Conservation (phyloP, 306 rosid species). For the Pyrus betulifolia region DNA sequence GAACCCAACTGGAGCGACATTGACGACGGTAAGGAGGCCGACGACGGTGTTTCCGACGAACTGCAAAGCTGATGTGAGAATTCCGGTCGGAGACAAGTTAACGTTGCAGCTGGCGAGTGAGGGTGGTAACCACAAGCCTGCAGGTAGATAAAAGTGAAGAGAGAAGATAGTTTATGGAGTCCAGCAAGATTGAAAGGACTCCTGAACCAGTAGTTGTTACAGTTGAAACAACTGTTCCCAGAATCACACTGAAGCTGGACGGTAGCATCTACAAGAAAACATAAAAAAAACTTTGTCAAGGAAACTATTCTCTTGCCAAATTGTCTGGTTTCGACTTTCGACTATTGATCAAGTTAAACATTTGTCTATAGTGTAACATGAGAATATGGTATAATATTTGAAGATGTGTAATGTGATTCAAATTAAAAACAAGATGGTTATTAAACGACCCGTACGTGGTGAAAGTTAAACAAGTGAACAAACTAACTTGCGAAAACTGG, state of each 20-base stretch:
- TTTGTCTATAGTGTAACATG: no score
- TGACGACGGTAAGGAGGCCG: slow-evolving; percentile 12
- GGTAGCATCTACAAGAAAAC: slow-evolving; percentile 5
- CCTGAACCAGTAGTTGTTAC: slow-evolving; percentile 16
- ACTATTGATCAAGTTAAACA: no score
- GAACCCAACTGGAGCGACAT: slow-evolving; percentile 10
- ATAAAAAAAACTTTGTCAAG: not conserved
- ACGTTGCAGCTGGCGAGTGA: slow-evolving; percentile 24
- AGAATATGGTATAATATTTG: no score
- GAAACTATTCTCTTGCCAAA: no score
- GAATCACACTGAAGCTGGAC: slow-evolving; percentile 22
- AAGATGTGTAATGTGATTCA: no score
- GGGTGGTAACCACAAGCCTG: slow-evolving; percentile 16
- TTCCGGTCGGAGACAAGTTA: slow-evolving; percentile 10
- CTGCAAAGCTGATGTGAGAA: not conserved
- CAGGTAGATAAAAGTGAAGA: slow-evolving; percentile 5
- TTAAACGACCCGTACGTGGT: not conserved
- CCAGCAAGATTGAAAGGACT: not conserved
- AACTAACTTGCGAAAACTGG: slow-evolving; percentile 22
- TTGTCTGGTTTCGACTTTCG: no score
- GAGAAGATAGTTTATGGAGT: slow-evolving; percentile 12
- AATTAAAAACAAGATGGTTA: no score
- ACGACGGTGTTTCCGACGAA: not conserved
- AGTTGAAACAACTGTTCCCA: slow-evolving; percentile 7
- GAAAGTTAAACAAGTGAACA: not conserved